Conservation (phyloP, 805 yeast genomes). For the Candida ovalis region DNA sequence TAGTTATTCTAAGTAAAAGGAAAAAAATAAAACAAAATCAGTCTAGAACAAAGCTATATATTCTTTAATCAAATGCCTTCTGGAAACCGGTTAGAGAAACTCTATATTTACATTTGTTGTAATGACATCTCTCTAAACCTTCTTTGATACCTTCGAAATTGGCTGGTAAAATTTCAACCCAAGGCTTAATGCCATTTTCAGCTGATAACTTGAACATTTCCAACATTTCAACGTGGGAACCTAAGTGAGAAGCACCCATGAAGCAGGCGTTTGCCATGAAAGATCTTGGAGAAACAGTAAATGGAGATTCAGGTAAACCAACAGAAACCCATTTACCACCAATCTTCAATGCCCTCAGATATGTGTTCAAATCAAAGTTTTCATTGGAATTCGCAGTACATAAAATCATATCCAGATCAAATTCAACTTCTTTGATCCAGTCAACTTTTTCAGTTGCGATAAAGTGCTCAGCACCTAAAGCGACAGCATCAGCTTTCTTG, state of each 20-base stretch:
- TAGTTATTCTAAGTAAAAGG: neutral
- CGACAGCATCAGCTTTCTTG: conserved; percentile 49
- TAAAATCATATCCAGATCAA: conserved; percentile 47
- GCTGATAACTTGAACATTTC: conserved; percentile 66
- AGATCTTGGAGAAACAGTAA: conserved; percentile 38
- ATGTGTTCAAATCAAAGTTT: conserved; percentile 45
- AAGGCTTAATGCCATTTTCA: conserved; percentile 52
- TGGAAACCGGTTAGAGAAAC: conserved; percentile 57
- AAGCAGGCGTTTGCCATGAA: conserved; percentile 43
- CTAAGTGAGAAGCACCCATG: conserved; percentile 58
- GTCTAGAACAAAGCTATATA: neutral
- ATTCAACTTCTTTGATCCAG: conserved; percentile 29
- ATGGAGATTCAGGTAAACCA: conserved; percentile 58
- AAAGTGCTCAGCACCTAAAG: conserved; percentile 54
- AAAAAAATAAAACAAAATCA: neutral
- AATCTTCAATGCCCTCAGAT: conserved; percentile 49
- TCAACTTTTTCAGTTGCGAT: conserved; percentile 44
- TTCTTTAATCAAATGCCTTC: conserved; percentile 33
- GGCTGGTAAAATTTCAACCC: conserved; percentile 59
- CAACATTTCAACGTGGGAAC: conserved; percentile 58
- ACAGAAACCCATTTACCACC: conserved; percentile 59
- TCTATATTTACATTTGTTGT: conserved; percentile 61
- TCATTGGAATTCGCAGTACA: conserved; percentile 50
- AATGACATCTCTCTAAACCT: conserved; percentile 51
- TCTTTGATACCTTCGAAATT: conserved; percentile 47